These are phyloP conservation scores for Choanephora cucurbitarum DNA, from an alignment of 371 early-diverging fungal species.

Conservation along the genomic window DNA sequence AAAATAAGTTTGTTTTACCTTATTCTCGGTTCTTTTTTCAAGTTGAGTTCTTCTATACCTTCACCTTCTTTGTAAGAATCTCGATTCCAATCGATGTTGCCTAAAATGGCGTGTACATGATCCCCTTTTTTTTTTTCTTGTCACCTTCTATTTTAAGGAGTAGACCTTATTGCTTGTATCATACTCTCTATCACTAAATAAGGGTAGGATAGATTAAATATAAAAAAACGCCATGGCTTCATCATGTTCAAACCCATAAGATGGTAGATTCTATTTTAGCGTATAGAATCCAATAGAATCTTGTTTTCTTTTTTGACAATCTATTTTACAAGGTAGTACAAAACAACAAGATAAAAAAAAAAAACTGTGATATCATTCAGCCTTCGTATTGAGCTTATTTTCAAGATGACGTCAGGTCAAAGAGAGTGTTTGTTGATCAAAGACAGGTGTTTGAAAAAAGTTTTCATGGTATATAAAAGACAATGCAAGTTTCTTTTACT, in stretches of 20 bases:
- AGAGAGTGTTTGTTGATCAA: constrained; percentile 6
- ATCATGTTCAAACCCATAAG: neutral
- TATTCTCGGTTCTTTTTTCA: constrained; percentile 2
- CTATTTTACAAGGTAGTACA: too few species aligned
- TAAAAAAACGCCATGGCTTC: neutral
- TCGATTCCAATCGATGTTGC: neutral
- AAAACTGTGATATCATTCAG: constrained; percentile 9
- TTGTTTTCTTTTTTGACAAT: neutral
- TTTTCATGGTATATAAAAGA: neutral
- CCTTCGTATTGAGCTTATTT: neutral
- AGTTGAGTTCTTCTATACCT: neutral
- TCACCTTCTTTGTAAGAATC: neutral
- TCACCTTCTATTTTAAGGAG: neutral
- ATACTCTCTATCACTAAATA: too few species aligned
- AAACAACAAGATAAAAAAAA: neutral
- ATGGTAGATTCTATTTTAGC: neutral
- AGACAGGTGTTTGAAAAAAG: too few species aligned
- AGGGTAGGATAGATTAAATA: too few species aligned
- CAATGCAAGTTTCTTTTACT: neutral
- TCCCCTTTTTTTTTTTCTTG: too few species aligned
- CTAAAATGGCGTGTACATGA: neutral
- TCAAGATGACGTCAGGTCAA: constrained; percentile 2
- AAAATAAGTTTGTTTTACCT: neutral
- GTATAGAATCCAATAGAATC: neutral
- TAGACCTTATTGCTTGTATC: too few species aligned